Conservation (phyloP, 305 asterid genomes). For the Striga hermonthica region DNA sequence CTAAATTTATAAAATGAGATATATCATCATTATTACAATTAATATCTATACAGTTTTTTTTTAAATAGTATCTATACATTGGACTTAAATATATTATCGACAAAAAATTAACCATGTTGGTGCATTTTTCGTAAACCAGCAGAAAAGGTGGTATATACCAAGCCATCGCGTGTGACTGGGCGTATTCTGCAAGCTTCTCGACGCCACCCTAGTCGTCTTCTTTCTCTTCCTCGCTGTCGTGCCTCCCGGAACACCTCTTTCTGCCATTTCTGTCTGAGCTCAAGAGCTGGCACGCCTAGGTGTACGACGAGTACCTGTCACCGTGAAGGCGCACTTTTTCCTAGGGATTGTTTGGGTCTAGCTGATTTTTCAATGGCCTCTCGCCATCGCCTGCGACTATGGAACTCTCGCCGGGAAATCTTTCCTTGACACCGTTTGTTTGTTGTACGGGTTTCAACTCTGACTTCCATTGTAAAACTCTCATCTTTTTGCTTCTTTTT, state of each 20-base stretch:
- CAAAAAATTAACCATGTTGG: too few relatives aligned
- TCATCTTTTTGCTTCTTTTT: too few relatives aligned
- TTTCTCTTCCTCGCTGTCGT: constrained; percentile 57
- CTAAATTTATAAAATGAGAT: too few relatives aligned
- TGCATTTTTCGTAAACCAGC: too few relatives aligned
- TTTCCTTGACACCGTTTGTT: constrained; percentile 76
- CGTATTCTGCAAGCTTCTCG: constrained; percentile 52
- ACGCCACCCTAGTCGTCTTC: constrained; percentile 54
- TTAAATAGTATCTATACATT: too few relatives aligned
- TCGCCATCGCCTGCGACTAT: constrained; percentile 54
- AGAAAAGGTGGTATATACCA: too few relatives aligned
- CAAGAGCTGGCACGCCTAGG: constrained; percentile 60
- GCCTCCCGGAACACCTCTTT: constrained; percentile 56
- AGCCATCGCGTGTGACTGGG: too few relatives aligned
- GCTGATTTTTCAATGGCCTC: constrained; percentile 87
- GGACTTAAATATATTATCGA: too few relatives aligned
- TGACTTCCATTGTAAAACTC: constrained; percentile 29
- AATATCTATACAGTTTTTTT: too few relatives aligned
- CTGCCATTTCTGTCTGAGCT: constrained; percentile 63
- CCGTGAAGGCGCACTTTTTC: constrained; percentile 81
- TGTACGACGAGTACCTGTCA: constrained; percentile 66
- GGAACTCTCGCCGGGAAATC: constrained; percentile 63
- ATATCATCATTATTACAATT: too few relatives aligned
- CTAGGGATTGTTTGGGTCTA: constrained; percentile 74
- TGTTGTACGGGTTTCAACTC: constrained; percentile 66